Evolutionary conservation across 805 yeast species (phyloP).

Genomic region (Teunomyces aglyptinius): DNA sequence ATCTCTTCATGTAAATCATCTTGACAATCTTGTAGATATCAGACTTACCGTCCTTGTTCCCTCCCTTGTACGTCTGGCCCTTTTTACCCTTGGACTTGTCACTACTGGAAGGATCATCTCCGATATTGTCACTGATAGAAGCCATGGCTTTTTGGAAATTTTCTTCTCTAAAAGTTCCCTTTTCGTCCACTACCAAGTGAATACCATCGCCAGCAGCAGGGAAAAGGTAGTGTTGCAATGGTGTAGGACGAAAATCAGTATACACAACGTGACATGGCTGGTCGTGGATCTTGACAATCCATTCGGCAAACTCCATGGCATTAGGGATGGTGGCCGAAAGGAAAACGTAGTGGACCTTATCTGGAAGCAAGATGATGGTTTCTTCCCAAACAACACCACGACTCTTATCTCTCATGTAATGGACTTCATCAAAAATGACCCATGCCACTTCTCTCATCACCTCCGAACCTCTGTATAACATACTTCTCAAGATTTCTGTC

Average conservation of each 20-base stretch:
- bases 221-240: conserved; percentile 93
- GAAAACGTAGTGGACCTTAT: conserved; percentile 91
- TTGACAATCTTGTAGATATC: conserved; percentile 96
- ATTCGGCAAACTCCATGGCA: conserved; percentile 97
- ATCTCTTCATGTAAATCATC: conserved; percentile 95
- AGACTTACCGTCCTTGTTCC: conserved; percentile 68
- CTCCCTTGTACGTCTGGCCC: conserved; percentile 86
- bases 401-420: conserved; percentile 95
- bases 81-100: conserved; percentile 63
- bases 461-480: conserved; percentile 97
- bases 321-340: conserved; percentile 96
- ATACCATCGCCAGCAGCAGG: conserved; percentile 99
- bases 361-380: conserved; percentile 92
- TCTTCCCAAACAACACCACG: conserved; percentile 99
- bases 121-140: conserved; percentile 74
- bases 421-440: conserved; percentile 98
- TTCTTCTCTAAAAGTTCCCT: conserved; percentile 93
- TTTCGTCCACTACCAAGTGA: conserved; percentile 95
- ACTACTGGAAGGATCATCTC: conserved; percentile 74
- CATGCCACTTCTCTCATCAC: conserved; percentile 98
- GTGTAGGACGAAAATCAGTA: conserved; percentile 98
- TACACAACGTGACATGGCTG: conserved; percentile 99
- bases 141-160: conserved; percentile 99
- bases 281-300: conserved; percentile 92
- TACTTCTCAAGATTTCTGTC: conserved; percentile 93